Evolutionary conservation across 345 rosid genomes (phyloP).

Genomic region (Rhodamnia rubescens): DNA sequence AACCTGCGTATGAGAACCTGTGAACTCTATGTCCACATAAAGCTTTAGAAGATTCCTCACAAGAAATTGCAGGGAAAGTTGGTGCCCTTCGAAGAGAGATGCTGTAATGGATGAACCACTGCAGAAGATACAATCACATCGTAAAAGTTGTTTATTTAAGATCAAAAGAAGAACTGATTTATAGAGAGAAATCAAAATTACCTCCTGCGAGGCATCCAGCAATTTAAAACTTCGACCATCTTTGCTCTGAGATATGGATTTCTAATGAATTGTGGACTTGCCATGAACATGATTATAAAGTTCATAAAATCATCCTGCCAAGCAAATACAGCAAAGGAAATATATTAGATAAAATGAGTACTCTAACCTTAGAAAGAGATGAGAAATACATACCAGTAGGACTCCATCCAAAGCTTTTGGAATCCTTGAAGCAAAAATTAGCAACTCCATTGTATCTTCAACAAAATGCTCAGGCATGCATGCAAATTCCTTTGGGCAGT

Average conservation of each 20-base stretch:
- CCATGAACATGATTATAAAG: slow-evolving; percentile 98
- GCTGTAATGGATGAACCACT: slow-evolving; percentile 82
- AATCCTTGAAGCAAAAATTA: slow-evolving; percentile 85
- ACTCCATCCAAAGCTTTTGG: slow-evolving; percentile 89
- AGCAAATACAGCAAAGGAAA: slow-evolving; percentile 3
- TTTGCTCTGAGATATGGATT: slow-evolving; percentile 97
- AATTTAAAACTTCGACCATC: slow-evolving; percentile 98
- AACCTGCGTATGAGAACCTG: slow-evolving; percentile 99
- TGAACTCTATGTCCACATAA: slow-evolving; percentile 99
- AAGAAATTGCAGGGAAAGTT: slow-evolving; percentile 81
- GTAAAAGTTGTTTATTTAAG: not conserved
- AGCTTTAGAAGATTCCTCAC: slow-evolving; percentile 96
- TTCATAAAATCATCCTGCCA: slow-evolving; percentile 96
- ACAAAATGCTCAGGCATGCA: slow-evolving; percentile 98
- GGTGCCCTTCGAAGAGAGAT: slow-evolving; percentile 90
- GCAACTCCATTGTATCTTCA: slow-evolving; percentile 96
- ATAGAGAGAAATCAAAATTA: slow-evolving; percentile 7
- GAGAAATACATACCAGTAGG: slow-evolving; percentile 40
- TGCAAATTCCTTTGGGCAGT: slow-evolving; percentile 89
- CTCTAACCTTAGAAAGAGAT: not conserved
- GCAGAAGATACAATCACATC: slow-evolving; percentile 9
- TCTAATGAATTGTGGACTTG: slow-evolving; percentile 71
- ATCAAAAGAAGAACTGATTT: not conserved
- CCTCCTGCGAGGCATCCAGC: slow-evolving; percentile 99
- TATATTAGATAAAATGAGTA: not conserved